These are phyloP conservation scores for Casuarina equisetifolia DNA, from an alignment of 306 rosid genomes.

Conservation along the genomic window DNA sequence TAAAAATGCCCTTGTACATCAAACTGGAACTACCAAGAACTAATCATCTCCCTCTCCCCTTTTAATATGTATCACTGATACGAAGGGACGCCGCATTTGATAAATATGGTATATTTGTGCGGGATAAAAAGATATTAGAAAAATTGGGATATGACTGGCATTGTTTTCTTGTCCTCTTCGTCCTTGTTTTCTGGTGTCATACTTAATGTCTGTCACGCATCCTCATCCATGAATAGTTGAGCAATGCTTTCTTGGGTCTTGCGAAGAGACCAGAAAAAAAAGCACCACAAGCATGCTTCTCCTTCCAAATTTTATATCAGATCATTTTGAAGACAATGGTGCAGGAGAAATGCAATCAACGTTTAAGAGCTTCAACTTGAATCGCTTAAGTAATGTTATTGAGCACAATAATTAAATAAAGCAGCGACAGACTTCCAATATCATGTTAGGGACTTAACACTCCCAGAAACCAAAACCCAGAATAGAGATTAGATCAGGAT, in stretches of 20 bases:
- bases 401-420: neutral
- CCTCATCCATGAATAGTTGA: too few relatives aligned
- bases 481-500: constrained; percentile 9
- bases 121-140: too few relatives aligned
- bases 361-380: neutral
- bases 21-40: too few relatives aligned
- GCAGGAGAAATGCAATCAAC: neutral
- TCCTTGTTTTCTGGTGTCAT: too few relatives aligned
- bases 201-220: too few relatives aligned
- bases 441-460: neutral
- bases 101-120: too few relatives aligned
- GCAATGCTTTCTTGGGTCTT: neutral
- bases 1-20: too few relatives aligned
- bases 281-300: neutral
- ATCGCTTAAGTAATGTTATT: neutral
- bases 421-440: constrained; percentile 1
- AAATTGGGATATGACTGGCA: too few relatives aligned
- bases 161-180: too few relatives aligned
- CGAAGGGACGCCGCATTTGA: too few relatives aligned
- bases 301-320: neutral
- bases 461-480: neutral
- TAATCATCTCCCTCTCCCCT: too few relatives aligned
- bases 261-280: neutral
- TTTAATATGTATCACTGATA: too few relatives aligned
- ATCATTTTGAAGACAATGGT: neutral